Base-by-base conservation (phyloP, 23 red algal genomes). In the Rhodosorus marinus region DNA sequence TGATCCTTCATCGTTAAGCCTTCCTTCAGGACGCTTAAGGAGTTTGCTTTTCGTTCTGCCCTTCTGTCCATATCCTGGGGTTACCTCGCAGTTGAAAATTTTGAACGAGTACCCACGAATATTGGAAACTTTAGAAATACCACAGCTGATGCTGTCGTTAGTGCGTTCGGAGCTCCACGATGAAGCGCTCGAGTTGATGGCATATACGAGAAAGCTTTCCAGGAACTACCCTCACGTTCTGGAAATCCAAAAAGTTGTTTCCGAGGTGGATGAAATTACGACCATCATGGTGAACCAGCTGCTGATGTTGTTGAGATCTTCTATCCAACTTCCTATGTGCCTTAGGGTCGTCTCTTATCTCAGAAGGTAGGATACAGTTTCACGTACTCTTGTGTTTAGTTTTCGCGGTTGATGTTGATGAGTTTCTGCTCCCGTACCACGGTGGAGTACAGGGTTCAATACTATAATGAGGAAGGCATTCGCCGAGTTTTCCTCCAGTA, bases 401-500 rank as follows among this genome's bases (percentile, higher is more conserved):
- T n/a, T n/a, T n/a, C n/a, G n/a, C n/a, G n/a, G n/a, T n/a, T n/a
- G n/a, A n/a, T n/a, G n/a, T n/a, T n/a, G n/a, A n/a, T n/a, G n/a
- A n/a, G n/a, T n/a, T n/a, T n/a, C n/a, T n/a, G n/a, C n/a, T n/a
- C n/a, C n/a, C n/a, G n/a, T n/a, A n/a, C n/a, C n/a, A n/a, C n/a
- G n/a, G 47, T 50, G 6, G 47, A 26, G 22, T 22, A 26, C 47
- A 50, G 47, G 22, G 47, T 21, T 32, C 29, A 32, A 15, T 56
- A 68, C 1, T 62, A 66, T 21, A 58, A 58, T 2, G 79, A 84
- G 66, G 68, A 35, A 34, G 31, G 79, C 8, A 51, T 84, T 17
- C 67, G 79, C 20, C 70, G 69, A 57, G 40, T 74, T 8, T 84
- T 84, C 62, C 64, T 84, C 50, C 65, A 71, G 9, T 71, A 60